Percentiles rank a stretch among this genome's conserved stretches.
These are phyloP conservation scores for Sporisorium scitamineum DNA, from an alignment of 1,284 basidiomycete genomes.

Conservation along the genomic window DNA sequence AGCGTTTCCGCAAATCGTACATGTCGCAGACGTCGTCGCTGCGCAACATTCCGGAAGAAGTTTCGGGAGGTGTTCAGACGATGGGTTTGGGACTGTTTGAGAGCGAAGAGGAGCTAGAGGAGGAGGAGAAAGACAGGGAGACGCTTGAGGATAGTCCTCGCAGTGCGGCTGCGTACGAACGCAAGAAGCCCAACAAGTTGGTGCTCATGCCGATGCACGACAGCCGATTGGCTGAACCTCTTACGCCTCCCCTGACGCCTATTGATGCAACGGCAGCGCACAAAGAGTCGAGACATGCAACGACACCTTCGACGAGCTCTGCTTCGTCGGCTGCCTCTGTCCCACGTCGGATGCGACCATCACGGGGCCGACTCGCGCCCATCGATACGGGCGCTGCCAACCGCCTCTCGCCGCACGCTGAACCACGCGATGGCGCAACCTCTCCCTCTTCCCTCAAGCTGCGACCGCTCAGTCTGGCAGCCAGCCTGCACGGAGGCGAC, in stretches of 20 bases:
- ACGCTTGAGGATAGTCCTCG: conserved; percentile 28
- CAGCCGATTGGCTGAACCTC: conserved; percentile 23
- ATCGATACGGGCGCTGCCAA: conserved; percentile 35
- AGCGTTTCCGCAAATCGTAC: conserved; percentile 29
- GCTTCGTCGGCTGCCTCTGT: conserved; percentile 25
- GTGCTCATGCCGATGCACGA: conserved; percentile 34
- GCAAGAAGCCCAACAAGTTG: conserved; percentile 28
- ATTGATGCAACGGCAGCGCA: conserved; percentile 21
- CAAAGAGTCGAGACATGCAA: conserved; percentile 36
- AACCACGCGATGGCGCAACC: conserved; percentile 22
- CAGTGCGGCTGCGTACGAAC: background rate
- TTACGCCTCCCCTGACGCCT: conserved; percentile 47
- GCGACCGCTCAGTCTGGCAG: conserved; percentile 41
- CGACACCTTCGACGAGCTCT: conserved; percentile 36
- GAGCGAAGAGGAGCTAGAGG: conserved; percentile 32
- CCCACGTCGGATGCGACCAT: conserved; percentile 22
- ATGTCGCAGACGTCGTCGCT: conserved; percentile 45
- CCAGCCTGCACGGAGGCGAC: conserved; percentile 32
- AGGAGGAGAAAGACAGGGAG: conserved; percentile 30
- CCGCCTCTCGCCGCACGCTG: conserved; percentile 24
- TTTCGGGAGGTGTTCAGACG: conserved; percentile 28
- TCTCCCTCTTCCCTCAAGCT: conserved; percentile 46
- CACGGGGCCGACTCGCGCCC: conserved; percentile 28
- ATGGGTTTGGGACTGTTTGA: conserved; percentile 48
- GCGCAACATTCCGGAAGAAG: conserved; percentile 44